Evolutionary conservation across 768 basidiomycete species (phyloP), one percentile per base, ranked within the genome.

Genomic region (Cyclocybe aegerita): DNA sequence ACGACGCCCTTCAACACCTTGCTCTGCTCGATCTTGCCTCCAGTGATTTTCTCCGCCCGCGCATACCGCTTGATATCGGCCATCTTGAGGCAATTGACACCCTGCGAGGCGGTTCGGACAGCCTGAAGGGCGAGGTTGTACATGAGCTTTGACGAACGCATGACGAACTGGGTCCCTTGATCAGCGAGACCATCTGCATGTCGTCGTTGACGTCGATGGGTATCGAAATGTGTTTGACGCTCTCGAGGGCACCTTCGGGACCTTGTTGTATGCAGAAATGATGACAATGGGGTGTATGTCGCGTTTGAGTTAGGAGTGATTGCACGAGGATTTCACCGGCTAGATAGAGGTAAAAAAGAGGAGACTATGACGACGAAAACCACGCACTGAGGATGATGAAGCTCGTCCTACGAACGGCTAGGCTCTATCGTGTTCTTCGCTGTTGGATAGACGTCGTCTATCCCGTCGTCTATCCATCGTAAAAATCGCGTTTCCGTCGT

Each of bases 401-500:
- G 62, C 90, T 93, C 9, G 96, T 99, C 97, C 68, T 98, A 97
- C 1, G 96, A 98, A 65, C 97, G 74, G 60, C 92, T 93, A 9
- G 98, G 83, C 72, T 99, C 97, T 56, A 99, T 97, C 96, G 98
- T 98, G 59, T 95, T 97, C 76, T 98, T 99, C 16, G 97, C 96
- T 23, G 97, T 96, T 2, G 96, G 97, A 62, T 99, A 97, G 2
- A 95, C 94, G 31, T 98, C 97, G 59, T 99, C 97, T 58, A 98
- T 99, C 70, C 98, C 97, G n/a, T n/a, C n/a, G n/a, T n/a, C n/a
- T n/a, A n/a, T n/a, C n/a, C n/a, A n/a, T n/a, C n/a, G n/a, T n/a
- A n/a, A n/a, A n/a, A n/a, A n/a, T n/a, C n/a, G 97, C 95, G 62
- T 99, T 97, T n/a, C 97, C 96, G 63, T 99, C 96, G 68, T 98